Conservation (phyloP, 805 yeast genomes). For the Ogataea saltuana region DNA sequence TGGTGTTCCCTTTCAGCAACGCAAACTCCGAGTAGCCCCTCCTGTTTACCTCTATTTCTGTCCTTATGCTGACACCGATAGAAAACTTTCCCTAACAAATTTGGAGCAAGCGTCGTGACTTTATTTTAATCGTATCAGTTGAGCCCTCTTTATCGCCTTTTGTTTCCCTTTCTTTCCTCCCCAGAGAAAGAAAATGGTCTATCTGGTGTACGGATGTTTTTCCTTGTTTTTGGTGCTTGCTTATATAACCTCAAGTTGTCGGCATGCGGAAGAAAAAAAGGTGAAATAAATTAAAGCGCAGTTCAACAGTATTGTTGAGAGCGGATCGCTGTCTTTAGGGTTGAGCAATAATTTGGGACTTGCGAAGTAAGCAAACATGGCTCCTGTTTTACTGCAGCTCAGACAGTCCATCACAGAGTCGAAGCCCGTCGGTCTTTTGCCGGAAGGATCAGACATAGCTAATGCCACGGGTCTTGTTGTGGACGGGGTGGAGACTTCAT, state of each 20-base stretch:
- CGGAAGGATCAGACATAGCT: slow-evolving; percentile 22
- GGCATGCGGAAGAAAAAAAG: background rate
- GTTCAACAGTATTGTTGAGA: no score
- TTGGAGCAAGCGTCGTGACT: no score
- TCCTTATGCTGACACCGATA: no score
- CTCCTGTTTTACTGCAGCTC: slow-evolving; percentile 16
- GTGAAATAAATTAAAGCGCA: slow-evolving; percentile 1
- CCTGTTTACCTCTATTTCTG: no score
- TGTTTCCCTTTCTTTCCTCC: background rate
- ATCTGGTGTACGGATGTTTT: slow-evolving; percentile 2
- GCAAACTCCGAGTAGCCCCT: no score
- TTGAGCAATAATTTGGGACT: no score
- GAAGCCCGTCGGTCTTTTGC: slow-evolving; percentile 15
- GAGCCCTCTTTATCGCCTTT: slow-evolving; percentile 9
- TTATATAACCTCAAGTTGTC: no score
- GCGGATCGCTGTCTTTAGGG: no score
- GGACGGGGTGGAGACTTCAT: slow-evolving; percentile 17
- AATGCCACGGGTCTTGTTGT: slow-evolving; percentile 22
- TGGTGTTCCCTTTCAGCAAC: no score
- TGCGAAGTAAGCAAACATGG: no score
- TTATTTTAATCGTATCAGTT: no score
- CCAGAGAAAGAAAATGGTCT: background rate
- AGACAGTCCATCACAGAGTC: slow-evolving; percentile 20
- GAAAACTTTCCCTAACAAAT: no score
- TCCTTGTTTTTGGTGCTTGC: background rate